These are phyloP conservation scores for Melastoma candidum DNA, from an alignment of 441 rosid genomes.

Conservation along the genomic window DNA sequence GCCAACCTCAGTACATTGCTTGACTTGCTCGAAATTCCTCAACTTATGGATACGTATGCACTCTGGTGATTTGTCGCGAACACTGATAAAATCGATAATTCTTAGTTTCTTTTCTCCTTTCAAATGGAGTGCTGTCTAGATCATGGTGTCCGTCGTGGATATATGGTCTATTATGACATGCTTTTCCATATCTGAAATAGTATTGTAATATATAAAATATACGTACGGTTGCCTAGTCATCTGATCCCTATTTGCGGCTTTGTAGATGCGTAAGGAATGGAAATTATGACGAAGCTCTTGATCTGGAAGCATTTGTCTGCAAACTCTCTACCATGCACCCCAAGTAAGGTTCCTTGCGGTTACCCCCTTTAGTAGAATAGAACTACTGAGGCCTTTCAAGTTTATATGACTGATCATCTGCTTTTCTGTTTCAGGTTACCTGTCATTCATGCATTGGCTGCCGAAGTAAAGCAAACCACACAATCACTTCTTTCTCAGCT, in stretches of 20 bases:
- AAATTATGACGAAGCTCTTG: slow-evolving; percentile 94
- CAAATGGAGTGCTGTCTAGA: too few species aligned
- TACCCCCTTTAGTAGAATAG: neutral
- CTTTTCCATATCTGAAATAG: too few species aligned
- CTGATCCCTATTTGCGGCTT: slow-evolving; percentile 8
- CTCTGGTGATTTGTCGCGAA: too few species aligned
- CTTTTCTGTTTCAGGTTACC: slow-evolving; percentile 44
- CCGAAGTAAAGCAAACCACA: slow-evolving; percentile 84
- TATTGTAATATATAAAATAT: too few species aligned
- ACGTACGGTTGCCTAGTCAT: too few species aligned
- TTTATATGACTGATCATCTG: too few species aligned
- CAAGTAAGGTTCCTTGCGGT: slow-evolving; percentile 42
- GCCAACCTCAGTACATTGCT: slow-evolving; percentile 84
- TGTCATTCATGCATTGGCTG: slow-evolving; percentile 83
- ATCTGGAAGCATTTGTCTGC: slow-evolving; percentile 81
- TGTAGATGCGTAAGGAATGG: slow-evolving; percentile 92
- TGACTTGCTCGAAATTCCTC: slow-evolving; percentile 97
- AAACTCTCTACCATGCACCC: slow-evolving; percentile 95
- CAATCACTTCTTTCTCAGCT: slow-evolving; percentile 94
- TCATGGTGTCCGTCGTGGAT: too few species aligned
- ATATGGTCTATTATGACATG: too few species aligned
- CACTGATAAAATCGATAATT: too few species aligned
- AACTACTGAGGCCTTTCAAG: neutral
- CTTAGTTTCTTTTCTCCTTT: too few species aligned
- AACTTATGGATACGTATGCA: slow-evolving; percentile 93